These are phyloP conservation scores for Phylloporus sp. DNA, from an alignment of 768 basidiomycete genomes.

Conservation along the genomic window DNA sequence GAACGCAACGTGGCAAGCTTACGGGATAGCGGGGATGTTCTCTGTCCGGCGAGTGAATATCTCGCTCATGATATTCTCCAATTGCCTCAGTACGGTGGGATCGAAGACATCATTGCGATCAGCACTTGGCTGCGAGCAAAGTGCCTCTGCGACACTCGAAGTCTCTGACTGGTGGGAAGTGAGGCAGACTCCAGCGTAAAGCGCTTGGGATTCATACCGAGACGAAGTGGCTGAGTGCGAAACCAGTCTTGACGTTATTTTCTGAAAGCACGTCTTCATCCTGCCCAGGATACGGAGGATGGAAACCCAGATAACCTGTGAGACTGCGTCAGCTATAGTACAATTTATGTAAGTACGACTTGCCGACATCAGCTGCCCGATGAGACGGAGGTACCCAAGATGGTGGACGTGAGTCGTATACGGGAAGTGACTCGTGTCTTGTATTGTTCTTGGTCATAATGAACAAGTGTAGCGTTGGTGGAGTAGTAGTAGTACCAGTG, in stretches of 20 bases:
- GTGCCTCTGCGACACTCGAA: slow-evolving; percentile 10
- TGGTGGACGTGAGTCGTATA: slow-evolving; percentile 68
- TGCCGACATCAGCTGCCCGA: slow-evolving; percentile 66
- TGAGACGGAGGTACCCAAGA: slow-evolving; percentile 71
- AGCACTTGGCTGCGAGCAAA: slow-evolving; percentile 10
- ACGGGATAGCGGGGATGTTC: slow-evolving; percentile 60
- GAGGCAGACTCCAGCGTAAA: background rate
- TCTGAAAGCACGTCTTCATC: slow-evolving; percentile 72
- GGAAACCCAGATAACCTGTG: slow-evolving; percentile 71
- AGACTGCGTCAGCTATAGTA: background rate
- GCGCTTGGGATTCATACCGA: slow-evolving; percentile 42
- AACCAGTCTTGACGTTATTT: slow-evolving; percentile 62
- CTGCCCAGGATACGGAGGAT: slow-evolving; percentile 70
- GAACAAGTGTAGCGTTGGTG: too few species aligned
- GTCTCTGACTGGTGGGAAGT: slow-evolving; percentile 21
- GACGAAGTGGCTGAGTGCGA: slow-evolving; percentile 49
- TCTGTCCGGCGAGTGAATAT: slow-evolving; percentile 65
- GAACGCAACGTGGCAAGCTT: slow-evolving; percentile 24
- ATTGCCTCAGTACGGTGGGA: slow-evolving; percentile 48
- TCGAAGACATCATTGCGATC: slow-evolving; percentile 47
- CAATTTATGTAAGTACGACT: slow-evolving; percentile 12
- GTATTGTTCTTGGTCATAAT: slow-evolving; percentile 24
- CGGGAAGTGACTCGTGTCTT: slow-evolving; percentile 37
- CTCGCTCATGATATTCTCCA: slow-evolving; percentile 76
- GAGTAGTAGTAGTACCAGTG: too few species aligned